These are phyloP conservation scores for Suillus placidus DNA, from an alignment of 768 basidiomycete species.

Conservation along the genomic window DNA sequence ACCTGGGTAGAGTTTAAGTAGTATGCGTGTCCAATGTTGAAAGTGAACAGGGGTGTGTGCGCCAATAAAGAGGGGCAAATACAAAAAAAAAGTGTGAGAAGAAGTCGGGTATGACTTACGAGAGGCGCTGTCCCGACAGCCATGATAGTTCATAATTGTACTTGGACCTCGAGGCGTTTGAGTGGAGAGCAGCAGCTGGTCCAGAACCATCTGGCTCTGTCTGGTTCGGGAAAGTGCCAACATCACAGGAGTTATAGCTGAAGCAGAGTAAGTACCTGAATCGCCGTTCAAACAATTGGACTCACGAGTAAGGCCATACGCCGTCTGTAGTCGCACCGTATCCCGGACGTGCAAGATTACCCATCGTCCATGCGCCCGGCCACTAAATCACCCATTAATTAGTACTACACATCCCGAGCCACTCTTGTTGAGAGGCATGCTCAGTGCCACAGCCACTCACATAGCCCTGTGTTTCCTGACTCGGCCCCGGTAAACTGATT, in stretches of 20 bases:
- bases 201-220: conserved; percentile 48
- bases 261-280: not conserved
- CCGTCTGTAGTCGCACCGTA: conserved; percentile 82
- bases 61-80: conserved; percentile 10
- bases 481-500: conserved; percentile 59
- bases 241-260: conserved; percentile 59
- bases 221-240: conserved; percentile 60
- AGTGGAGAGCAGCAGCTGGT: conserved; percentile 63
- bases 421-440: not conserved
- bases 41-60: not conserved
- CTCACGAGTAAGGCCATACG: conserved; percentile 79
- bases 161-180: conserved; percentile 46
- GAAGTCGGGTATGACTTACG: conserved; percentile 44
- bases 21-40: not conserved
- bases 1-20: conserved; percentile 35
- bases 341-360: conserved; percentile 83
- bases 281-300: not conserved
- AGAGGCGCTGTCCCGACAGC: conserved; percentile 75
- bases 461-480: conserved; percentile 51
- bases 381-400: conserved; percentile 45
- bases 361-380: conserved; percentile 90
- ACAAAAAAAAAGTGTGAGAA: not conserved
- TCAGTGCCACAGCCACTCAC: conserved; percentile 33
- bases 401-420: not conserved
- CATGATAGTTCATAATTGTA: conserved; percentile 70